phyloP scores from a whole-genome alignment of 108 stramenopile genomes.

The Parmales sp. region DNA sequence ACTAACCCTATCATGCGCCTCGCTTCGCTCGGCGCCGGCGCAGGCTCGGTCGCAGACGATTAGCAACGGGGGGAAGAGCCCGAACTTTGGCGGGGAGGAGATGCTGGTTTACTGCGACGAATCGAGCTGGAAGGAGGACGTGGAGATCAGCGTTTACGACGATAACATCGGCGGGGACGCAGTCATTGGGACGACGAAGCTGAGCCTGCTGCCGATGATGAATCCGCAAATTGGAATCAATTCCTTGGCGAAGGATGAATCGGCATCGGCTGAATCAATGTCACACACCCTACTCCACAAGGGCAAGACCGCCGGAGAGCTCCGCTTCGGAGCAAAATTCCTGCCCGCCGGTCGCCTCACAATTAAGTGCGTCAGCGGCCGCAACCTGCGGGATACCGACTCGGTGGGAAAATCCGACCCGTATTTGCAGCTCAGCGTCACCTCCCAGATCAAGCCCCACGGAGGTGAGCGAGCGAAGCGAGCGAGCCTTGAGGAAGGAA shows the following conservation, averaged over 20 bases:
- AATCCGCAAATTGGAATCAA: not conserved
- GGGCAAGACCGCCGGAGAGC: conserved; percentile 23
- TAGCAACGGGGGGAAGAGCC: conserved; percentile 38
- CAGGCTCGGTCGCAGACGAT: conserved; percentile 25
- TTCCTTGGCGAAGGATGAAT: conserved; percentile 1
- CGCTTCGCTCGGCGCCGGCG: no score
- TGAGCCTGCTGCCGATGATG: conserved; percentile 36
- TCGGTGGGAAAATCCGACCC: conserved; percentile 31
- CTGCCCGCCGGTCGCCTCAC: conserved; percentile 36
- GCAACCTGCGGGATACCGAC: conserved; percentile 19
- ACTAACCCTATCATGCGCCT: no score
- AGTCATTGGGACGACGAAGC: conserved; percentile 21
- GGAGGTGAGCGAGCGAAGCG: no score
- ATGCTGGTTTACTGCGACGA: conserved; percentile 34
- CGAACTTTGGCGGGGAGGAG: conserved; percentile 39
- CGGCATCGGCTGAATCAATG: no score
- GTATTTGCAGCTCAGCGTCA: conserved; percentile 18
- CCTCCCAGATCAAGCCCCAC: conserved; percentile 19
- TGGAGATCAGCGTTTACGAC: conserved; percentile 26
- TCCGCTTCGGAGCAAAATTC: conserved; percentile 13
- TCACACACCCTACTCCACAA: conserved; percentile 11
- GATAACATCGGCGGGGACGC: conserved; percentile 38
- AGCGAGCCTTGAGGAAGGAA: no score
- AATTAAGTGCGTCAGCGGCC: conserved; percentile 21
- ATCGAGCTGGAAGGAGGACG: conserved; percentile 35